Base-by-base conservation (phyloP, 2,329 filamentous ascomycete genomes). In the Didymella glomerata region DNA sequence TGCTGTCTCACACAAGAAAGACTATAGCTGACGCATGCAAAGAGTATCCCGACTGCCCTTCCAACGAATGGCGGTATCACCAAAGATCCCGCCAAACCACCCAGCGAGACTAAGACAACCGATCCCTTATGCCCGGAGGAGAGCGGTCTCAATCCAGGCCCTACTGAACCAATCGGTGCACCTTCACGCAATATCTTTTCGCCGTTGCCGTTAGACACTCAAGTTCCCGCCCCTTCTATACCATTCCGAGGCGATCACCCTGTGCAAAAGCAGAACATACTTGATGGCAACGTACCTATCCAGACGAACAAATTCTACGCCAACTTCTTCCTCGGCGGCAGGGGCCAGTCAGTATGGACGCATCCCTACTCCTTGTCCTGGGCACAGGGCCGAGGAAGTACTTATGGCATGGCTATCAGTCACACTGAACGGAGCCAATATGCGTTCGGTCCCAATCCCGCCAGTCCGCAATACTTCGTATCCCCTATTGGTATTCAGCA, bases 401-500 rank as follows among this genome's bases (percentile, higher is more conserved):
- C 90, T 73, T 96, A 87, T 83, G 94, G 94, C 32, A 83, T 98
- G 77, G 81, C 87, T 0, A 84, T 96, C 51, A 89, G 90, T 11
- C 93, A 97, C 70, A 84, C 89, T 4, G 90, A 94, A 53, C 80
- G 85, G 1, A 79, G 80, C 45, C 87, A 94, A 74, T 81, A 90
- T 53, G 88, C 90, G 0, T 77, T 69, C 54, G 75, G 65, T 14
- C 63, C 69, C 20, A 38, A 61, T 40, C 28, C 42, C 2, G 32
- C 66, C 18, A 65, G 83, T 5, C 82, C 83, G 60, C 79, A 84
- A 27, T 97, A 90, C 75, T 98, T 91, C 70, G 85, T 92, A 70
- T 94, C 91, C 67, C 94, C 95, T 0, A 81, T 95, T 51, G 91
- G 92, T 0, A 90, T 97, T 18, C 89, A 96, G 69, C 92, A 92